Conservation (phyloP, 2,329 filamentous ascomycete species). For the Tolypocladium tropicale region DNA sequence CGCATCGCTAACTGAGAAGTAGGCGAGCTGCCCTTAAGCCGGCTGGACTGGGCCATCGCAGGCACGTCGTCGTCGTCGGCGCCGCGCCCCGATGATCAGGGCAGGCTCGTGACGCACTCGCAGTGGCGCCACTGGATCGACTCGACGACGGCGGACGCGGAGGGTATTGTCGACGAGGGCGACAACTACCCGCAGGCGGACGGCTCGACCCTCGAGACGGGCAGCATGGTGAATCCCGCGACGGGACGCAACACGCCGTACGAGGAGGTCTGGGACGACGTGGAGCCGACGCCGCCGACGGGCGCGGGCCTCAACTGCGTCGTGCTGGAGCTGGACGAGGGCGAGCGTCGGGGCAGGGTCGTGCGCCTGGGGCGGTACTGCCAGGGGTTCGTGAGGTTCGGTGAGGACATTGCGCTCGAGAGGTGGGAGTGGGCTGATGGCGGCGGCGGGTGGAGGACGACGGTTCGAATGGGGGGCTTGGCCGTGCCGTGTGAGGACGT, state of each 20-base stretch:
- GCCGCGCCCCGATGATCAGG: constrained; percentile 12
- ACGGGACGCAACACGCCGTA: constrained; percentile 43
- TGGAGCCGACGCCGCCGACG: constrained; percentile 17
- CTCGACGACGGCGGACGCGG: constrained; percentile 30
- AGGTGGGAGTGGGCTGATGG: constrained; percentile 37
- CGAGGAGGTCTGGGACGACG: constrained; percentile 56
- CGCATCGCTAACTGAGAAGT: not conserved
- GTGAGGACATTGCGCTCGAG: constrained; percentile 35
- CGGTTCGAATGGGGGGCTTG: constrained; percentile 21
- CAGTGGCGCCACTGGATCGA: constrained; percentile 53
- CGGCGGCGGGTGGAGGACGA: constrained; percentile 22
- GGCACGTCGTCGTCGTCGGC: constrained; percentile 36
- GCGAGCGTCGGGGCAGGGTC: constrained; percentile 34
- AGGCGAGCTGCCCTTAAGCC: constrained; percentile 13
- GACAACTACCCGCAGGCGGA: constrained; percentile 37
- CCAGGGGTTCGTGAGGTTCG: constrained; percentile 44
- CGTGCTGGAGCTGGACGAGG: constrained; percentile 30
- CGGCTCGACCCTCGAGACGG: constrained; percentile 42
- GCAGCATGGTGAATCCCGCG: constrained; percentile 47
- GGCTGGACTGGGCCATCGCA: constrained; percentile 57
- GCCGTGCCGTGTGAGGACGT: constrained; percentile 23
- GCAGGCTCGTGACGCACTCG: constrained; percentile 19
- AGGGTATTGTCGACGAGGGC: constrained; percentile 40
- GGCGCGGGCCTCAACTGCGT: constrained; percentile 12
- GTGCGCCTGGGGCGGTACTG: constrained; percentile 42